Percentiles rank a stretch among this genome's conserved stretches.
phyloP scores from a whole-genome alignment of 176 grass and related monocot genomes.

The Tillandsia fasciculata region DNA sequence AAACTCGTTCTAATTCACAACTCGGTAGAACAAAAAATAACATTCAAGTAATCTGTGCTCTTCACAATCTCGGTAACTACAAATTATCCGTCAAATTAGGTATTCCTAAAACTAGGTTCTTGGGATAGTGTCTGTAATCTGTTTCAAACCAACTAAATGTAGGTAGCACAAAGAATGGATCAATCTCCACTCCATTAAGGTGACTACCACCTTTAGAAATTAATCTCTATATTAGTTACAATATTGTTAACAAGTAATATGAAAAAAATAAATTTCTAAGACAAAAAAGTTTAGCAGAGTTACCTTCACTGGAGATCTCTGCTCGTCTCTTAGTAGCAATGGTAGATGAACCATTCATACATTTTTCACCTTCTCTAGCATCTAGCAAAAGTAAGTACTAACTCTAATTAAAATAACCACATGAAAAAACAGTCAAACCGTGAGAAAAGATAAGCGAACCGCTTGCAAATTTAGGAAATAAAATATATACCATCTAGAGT shows the following conservation, averaged over 20 bases:
- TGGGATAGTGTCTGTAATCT: neutral
- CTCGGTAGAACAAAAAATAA: no score
- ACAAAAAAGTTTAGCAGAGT: constrained; percentile 1
- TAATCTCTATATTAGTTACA: neutral
- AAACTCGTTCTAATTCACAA: no score
- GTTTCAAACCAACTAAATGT: neutral
- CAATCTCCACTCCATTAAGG: no score
- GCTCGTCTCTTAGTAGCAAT: constrained; percentile 50
- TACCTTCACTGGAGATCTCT: constrained; percentile 53
- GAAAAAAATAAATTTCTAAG: neutral
- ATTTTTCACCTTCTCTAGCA: constrained; percentile 20
- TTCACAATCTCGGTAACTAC: neutral
- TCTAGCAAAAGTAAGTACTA: constrained; percentile 15
- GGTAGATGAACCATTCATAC: constrained; percentile 23
- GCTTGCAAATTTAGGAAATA: neutral
- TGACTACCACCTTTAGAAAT: neutral
- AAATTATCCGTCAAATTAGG: neutral
- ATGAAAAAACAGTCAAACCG: neutral
- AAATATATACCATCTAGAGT: constrained; percentile 26
- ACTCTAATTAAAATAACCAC: constrained; percentile 7
- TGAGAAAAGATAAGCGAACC: constrained; percentile 20
- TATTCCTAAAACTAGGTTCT: neutral
- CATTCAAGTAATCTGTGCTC: neutral
- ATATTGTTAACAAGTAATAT: neutral
- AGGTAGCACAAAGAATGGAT: neutral